Evolutionary conservation across 2,329 filamentous ascomycete species (phyloP).

Genomic region (Meredithiella fracta): DNA sequence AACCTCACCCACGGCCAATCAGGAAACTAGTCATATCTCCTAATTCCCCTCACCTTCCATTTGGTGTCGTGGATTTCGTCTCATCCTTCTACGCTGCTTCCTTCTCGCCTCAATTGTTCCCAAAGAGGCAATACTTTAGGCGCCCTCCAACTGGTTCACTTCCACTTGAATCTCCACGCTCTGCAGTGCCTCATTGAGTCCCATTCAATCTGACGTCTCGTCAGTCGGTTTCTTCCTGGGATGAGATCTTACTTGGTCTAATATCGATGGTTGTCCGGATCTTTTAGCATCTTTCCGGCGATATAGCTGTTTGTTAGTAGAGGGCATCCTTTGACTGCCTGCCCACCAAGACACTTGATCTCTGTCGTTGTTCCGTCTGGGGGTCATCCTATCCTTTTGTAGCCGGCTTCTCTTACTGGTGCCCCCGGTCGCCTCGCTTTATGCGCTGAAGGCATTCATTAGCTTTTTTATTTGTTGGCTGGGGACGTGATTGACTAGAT

Average conservation of each 20-base stretch:
- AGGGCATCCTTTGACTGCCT: too few relatives aligned
- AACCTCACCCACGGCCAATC: not conserved
- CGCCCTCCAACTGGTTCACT: not conserved
- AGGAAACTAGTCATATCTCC: not conserved
- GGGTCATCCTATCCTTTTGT: not conserved
- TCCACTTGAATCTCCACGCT: not conserved
- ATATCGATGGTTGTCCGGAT: too few relatives aligned
- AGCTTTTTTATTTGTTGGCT: slow-evolving; percentile 1
- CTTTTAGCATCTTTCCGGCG: too few relatives aligned
- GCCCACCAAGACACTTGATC: too few relatives aligned
- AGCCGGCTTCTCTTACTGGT: not conserved
- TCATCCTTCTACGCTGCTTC: not conserved
- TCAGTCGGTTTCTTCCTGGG: too few relatives aligned
- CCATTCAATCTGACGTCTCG: too few relatives aligned
- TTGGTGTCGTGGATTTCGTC: not conserved
- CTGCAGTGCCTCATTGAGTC: too few relatives aligned
- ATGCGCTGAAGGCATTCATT: not conserved
- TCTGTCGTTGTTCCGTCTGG: too few relatives aligned
- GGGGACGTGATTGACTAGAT: not conserved
- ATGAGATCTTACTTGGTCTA: too few relatives aligned
- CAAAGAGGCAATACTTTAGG: not conserved
- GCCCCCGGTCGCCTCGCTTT: not conserved
- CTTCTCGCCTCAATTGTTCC: not conserved
- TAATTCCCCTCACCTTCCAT: not conserved
- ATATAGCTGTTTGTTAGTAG: too few relatives aligned